Evolutionary conservation across 768 basidiomycete species (phyloP), one percentile per base, ranked within the genome.

Genomic region (Lanmaoa rubissima): DNA sequence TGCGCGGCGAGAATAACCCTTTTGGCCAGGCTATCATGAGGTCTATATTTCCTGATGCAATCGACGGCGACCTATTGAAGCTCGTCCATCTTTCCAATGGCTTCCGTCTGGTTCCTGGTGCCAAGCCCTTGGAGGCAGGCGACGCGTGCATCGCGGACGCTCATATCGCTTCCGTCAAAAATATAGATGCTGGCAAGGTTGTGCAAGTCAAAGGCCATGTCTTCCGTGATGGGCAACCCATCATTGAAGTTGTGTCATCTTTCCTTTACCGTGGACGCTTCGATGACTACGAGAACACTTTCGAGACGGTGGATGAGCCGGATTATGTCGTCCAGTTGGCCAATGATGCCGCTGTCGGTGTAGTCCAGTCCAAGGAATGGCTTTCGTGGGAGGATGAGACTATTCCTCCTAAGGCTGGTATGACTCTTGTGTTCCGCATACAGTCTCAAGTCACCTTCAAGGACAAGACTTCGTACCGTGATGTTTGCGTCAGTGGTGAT

Each of bases 251-350:
- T 55, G 79, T 87, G 17, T 98, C 97, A 0, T 80, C 95, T 10
- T 99, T 99, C 88, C 81, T 99, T 42, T 98, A 97, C 76, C 93
- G 97, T 60, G 96, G 97, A 48, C 86, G 84, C 48, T 99, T 98
- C 77, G 79, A 76, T 65, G 97, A 98, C 78, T 98, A 85, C 71
- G 84, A 90, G 70, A 94, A 98, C 76, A 98, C 97, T 0, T 99
- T 99, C 74, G 94, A 98, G 73, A 88, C 87, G 13, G 80, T 88
- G 43, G 88, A 94, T 59, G 94, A 97, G 70, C 86, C 90, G 0
- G 92, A 95, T 62, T 97, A 96, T 72, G 70, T 85, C 31, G 87
- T 99, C 17, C 79, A 86, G 36, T 68, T 97, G 57, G 76, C 79
- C 35, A 86, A 80, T 6, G 88, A 93, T 61, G 90, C 93, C 3